Evolutionary conservation across 257 asterid genomes (phyloP).

Genomic region (Rhazya stricta): DNA sequence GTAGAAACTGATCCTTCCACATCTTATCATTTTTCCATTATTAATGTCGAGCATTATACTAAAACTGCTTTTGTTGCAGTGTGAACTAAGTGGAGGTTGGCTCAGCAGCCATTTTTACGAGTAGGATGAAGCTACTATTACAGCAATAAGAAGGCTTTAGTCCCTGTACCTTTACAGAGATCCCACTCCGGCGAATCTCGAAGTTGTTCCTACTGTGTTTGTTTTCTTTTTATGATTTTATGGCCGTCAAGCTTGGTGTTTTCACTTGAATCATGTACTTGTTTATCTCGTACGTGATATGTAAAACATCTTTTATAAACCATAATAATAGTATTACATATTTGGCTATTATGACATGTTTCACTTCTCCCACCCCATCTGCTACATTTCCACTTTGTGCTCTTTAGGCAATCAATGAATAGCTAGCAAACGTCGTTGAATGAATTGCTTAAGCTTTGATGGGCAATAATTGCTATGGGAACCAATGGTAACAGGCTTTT

Average conservation of each 20-base stretch:
- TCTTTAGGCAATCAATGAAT: no score
- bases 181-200: background rate
- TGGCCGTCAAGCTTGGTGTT: background rate
- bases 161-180: background rate
- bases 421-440: no score
- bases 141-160: background rate
- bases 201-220: background rate
- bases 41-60: no score
- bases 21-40: no score
- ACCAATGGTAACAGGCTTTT: no score
- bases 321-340: no score
- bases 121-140: background rate
- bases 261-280: background rate
- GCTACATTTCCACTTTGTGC: no score
- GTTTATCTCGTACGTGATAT: background rate
- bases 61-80: background rate
- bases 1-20: constrained; percentile 12
- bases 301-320: background rate
- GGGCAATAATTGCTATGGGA: no score
- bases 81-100: background rate
- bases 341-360: no score
- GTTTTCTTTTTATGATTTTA: background rate
- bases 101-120: background rate
- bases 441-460: no score
- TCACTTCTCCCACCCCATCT: no score